Evolutionary conservation across 495 filamentous ascomycete genomes (phyloP).

Genomic region (Achaetomiella virescens): DNA sequence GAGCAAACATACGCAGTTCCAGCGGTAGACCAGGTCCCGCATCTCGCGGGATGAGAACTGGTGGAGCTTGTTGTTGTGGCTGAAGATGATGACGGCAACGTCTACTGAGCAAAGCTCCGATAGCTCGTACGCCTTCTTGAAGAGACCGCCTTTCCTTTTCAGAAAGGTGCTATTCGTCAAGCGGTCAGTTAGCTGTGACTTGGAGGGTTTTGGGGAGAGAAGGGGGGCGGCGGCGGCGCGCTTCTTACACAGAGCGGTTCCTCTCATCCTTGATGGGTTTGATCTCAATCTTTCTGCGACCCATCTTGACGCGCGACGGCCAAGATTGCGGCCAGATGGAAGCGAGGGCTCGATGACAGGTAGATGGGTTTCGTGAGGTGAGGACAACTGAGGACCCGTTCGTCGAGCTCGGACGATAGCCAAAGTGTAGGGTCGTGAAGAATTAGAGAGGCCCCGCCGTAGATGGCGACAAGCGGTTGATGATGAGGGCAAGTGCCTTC

Average conservation of each 20-base stretch:
- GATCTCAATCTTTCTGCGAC: conserved; percentile 87
- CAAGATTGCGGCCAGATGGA: background rate
- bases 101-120: conserved; percentile 97
- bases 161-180: conserved; percentile 79
- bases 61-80: conserved; percentile 96
- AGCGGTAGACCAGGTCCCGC: conserved; percentile 76
- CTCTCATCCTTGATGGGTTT: conserved; percentile 99
- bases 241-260: conserved; percentile 93
- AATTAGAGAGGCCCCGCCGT: background rate
- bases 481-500: conserved; percentile 21
- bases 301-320: conserved; percentile 42
- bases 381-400: no score
- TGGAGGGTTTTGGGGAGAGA: conserved; percentile 3
- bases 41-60: conserved; percentile 95
- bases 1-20: conserved; percentile 70
- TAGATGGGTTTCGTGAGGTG: background rate
- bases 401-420: background rate
- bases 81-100: conserved; percentile 97
- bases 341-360: background rate
- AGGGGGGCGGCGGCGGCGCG: conserved; percentile 1
- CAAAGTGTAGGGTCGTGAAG: conserved; percentile 7
- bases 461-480: conserved; percentile 16
- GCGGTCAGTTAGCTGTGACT: conserved; percentile 36
- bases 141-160: conserved; percentile 95
- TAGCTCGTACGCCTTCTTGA: conserved; percentile 99